Conservation (phyloP, 257 asterid genomes). For the Perilla frutescens region DNA sequence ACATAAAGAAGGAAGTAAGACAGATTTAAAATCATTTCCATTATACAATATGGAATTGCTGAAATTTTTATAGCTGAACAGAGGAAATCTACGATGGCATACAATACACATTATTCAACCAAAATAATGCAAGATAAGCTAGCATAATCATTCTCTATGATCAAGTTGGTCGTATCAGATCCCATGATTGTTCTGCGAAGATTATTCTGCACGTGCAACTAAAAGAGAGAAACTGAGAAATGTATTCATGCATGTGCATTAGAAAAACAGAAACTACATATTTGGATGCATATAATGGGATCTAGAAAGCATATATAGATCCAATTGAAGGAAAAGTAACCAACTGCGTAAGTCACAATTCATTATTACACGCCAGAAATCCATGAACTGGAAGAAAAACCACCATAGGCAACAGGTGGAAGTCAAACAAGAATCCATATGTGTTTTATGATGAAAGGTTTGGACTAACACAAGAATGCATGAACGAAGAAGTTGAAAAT, state of each 20-base stretch:
- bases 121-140: slow-evolving; percentile 4
- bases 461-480: neutral
- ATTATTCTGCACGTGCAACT: neutral
- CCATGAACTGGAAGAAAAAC: neutral
- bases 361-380: neutral
- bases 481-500: neutral
- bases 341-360: neutral
- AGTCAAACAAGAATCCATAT: neutral
- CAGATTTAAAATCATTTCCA: slow-evolving; percentile 20
- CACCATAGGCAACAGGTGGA: neutral
- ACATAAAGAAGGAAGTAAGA: neutral
- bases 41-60: neutral
- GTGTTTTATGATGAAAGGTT: neutral
- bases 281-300: neutral
- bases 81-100: neutral
- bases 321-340: neutral
- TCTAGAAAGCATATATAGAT: slow-evolving; percentile 8
- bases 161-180: slow-evolving; percentile 5
- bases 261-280: neutral
- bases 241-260: neutral
- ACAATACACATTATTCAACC: slow-evolving; percentile 12
- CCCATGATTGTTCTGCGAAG: slow-evolving; percentile 5
- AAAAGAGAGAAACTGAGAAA: neutral
- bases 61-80: neutral
- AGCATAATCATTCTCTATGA: slow-evolving; percentile 2